Evolutionary conservation across 495 filamentous ascomycete species (phyloP), one percentile per base, ranked within the genome.

Genomic region (Physcia stellaris): DNA sequence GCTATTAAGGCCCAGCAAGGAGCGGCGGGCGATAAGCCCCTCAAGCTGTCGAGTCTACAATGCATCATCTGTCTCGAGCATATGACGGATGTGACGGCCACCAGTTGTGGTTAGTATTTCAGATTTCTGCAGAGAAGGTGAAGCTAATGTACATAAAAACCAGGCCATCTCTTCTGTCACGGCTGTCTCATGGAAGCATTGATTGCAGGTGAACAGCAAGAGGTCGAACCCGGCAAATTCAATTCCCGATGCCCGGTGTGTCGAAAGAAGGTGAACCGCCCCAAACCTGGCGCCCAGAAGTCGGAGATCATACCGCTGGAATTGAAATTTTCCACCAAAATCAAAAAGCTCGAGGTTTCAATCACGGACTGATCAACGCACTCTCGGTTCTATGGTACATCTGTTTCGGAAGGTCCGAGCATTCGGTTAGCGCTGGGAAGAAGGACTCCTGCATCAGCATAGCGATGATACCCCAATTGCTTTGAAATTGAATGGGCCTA

Each of bases 31-130:
- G 74, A 72, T 24, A 67, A 68, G 41, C 61, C 66, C 24, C 44
- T 68, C 35, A 70, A 68, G 48, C 41, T 82, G 35, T 61, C 70
- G 40, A 56, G 57, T 35, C 60, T 83, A 42, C 66, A 77, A 46
- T 94, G 86, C 43, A 79, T 86, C 21, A 84, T 94, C 35, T 94
- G 86, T 62, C 79, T 93, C 75, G 86, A 92, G 37, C 68, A 72
- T 28, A 74, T 71, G 3, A 78, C 67, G 15, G 67, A 80, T 51
- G 54, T 87, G 43, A 88, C 82, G 1, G 77, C 76, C 29, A 93
- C 86, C 2, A 66, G 78, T 47, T 94, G 86, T 55, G 86, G 86
- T 90, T 75, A 53, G 80, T 68, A 5, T 20, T 32, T n/a, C n/a
- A n/a, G n/a, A n/a, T n/a, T n/a, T n/a, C n/a, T n/a, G n/a, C 35